Percentiles rank a stretch among this genome's conserved stretches.
Evolutionary conservation across 2,329 filamentous ascomycete species (phyloP).

Genomic region (Catunica adiposa): DNA sequence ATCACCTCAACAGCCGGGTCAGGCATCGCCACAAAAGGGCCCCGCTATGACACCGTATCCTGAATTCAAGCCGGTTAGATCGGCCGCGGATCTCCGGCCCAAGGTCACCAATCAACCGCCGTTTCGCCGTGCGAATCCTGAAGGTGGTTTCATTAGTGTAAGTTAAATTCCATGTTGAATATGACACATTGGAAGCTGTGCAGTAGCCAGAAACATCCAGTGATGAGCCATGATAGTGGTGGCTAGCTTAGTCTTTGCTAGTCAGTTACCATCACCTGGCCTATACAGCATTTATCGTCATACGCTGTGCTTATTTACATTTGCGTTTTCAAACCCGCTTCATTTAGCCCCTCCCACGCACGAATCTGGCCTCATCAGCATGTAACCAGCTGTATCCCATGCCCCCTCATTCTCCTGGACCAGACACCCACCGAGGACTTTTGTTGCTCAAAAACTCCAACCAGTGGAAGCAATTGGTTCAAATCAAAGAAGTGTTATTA

Average conservation of each 20-base stretch:
- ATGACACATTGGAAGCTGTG: too few species aligned
- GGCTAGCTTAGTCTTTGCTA: too few species aligned
- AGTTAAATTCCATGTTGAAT: too few species aligned
- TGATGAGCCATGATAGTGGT: too few species aligned
- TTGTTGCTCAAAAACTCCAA: too few species aligned
- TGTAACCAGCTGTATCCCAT: not conserved
- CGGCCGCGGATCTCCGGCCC: slow-evolving; percentile 57
- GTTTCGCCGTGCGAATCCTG: slow-evolving; percentile 84
- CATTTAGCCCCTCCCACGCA: not conserved
- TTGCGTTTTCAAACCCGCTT: not conserved
- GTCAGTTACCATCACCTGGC: too few species aligned
- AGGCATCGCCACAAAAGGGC: slow-evolving; percentile 6
- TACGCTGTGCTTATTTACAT: not conserved
- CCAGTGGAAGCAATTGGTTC: not conserved
- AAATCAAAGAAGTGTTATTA: not conserved
- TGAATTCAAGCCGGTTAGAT: slow-evolving; percentile 67
- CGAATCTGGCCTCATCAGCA: not conserved
- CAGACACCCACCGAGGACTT: too few species aligned
- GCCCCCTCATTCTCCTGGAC: not conserved
- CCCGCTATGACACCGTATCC: slow-evolving; percentile 56
- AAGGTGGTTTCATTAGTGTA: slow-evolving; percentile 96
- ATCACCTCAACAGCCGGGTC: slow-evolving; percentile 18
- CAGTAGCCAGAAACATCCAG: too few species aligned
- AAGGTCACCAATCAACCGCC: slow-evolving; percentile 75
- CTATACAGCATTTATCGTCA: too few species aligned